Base-by-base conservation (phyloP, 192 early-diverging fungal genomes). In the Spizellomyces punctatus region DNA sequence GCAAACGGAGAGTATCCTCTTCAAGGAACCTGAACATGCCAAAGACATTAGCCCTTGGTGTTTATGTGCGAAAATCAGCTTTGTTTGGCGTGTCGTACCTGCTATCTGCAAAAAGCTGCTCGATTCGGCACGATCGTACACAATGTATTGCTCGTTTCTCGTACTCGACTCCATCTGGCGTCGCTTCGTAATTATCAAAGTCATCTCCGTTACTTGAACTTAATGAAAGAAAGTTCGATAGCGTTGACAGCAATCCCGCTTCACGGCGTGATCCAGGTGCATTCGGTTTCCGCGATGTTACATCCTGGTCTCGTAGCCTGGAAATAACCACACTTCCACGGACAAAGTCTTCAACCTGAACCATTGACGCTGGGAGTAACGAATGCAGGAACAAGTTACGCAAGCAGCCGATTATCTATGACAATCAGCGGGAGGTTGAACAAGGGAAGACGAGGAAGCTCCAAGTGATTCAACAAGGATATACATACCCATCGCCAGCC, bases 341-440 rank as follows among this genome's bases (percentile, higher is more conserved):
- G 56, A 92, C 78, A 73, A 94, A 93, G 71, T 93, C 89, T 63
- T 94, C 90, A 2, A 89, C 82, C 67, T 85, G 81, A 8, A 91
- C 49, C 87, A 94, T 78, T 7, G 78, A 79, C 52, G 74, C 76
- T 7, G 93, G 91, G 22, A 95, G 78, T 7, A 94, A 71, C 4
- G 83, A 85, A 68, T 92, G 92, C 54, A 95, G 71, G 79, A 93
- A 95, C 8, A 95, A 79, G 66, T 93, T 94, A 43, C 88, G 83
- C 8, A 95, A 79, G 41, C 88, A 87, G 27, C 84, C 82, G 9
- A 95, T 67, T 49, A 94, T 79, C 77, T 90, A 76, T 6, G 27
- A 27, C 14, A 50, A 41, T 2, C 0, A 19, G 1, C 4, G 56
- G 10, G 6, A 54, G 50, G 49, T 67, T 16, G 5, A 43, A 0